These are phyloP conservation scores for Phytopythium boreale DNA, from an alignment of 352 stramenopile genomes.

Conservation along the genomic window DNA sequence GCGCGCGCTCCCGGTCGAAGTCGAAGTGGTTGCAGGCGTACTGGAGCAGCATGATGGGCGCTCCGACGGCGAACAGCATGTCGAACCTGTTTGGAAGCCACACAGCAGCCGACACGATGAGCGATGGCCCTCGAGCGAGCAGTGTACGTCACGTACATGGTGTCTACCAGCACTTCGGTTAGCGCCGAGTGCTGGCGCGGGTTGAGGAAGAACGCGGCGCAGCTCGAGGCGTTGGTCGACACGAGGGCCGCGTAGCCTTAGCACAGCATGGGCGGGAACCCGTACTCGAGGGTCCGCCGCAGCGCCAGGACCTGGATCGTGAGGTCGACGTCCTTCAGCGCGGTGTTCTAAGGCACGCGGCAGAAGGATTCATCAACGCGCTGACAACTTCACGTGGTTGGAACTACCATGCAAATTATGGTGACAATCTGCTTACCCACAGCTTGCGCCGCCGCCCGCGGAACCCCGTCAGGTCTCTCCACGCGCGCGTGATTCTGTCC, in stretches of 20 bases:
- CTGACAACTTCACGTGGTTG: background rate
- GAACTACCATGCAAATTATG: too few relatives aligned
- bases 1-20: background rate
- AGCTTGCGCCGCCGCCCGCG: constrained; percentile 2
- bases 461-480: constrained; percentile 2
- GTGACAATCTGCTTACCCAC: constrained; percentile 1
- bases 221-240: constrained; percentile 2
- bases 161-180: constrained; percentile 8
- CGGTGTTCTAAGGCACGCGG: constrained; percentile 2
- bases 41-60: constrained; percentile 6
- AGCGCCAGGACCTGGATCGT: constrained; percentile 5
- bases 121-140: background rate
- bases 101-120: background rate
- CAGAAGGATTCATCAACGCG: background rate
- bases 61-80: constrained; percentile 9
- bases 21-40: constrained; percentile 5
- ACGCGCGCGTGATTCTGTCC: background rate
- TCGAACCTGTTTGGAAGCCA: constrained; percentile 10
- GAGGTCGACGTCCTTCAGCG: constrained; percentile 7
- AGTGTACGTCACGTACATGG: background rate
- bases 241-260: background rate
- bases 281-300: constrained; percentile 2
- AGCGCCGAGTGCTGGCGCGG: constrained; percentile 2
- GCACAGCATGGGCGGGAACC: background rate
- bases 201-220: constrained; percentile 7